Evolutionary conservation across 2,329 filamentous ascomycete genomes (phyloP).

Genomic region (Exophiala bonariae): DNA sequence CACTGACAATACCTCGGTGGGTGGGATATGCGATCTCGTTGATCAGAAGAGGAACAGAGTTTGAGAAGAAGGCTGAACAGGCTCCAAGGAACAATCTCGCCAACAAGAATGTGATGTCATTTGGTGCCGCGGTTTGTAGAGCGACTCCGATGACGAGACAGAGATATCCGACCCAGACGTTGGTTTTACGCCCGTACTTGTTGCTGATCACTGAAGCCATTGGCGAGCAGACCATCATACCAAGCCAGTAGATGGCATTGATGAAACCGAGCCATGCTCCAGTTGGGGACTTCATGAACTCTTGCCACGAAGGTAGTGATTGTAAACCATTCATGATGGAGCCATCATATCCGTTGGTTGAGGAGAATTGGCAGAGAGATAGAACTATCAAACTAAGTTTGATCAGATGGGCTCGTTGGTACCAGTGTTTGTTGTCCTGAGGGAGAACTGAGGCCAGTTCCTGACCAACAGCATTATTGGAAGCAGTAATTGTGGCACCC

Average conservation of each 20-base stretch:
- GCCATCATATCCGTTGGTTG: constrained; percentile 44
- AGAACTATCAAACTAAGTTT: constrained; percentile 3
- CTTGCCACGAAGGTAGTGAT: constrained; percentile 34
- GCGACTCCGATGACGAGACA: constrained; percentile 33
- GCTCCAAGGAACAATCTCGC: constrained; percentile 40
- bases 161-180: constrained; percentile 34
- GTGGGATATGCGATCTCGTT: constrained; percentile 47
- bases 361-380: constrained; percentile 1
- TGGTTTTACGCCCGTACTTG: constrained; percentile 36
- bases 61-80: constrained; percentile 35
- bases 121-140: constrained; percentile 32
- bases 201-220: constrained; percentile 35
- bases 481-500: neutral
- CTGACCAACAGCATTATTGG: constrained; percentile 1
- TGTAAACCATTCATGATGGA: constrained; percentile 45
- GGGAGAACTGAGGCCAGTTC: constrained; percentile 3
- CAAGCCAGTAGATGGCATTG: constrained; percentile 33
- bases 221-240: constrained; percentile 31
- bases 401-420: neutral
- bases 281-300: constrained; percentile 31
- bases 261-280: constrained; percentile 34
- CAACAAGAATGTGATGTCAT: constrained; percentile 34
- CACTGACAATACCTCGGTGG: constrained; percentile 37
- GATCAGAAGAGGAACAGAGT: constrained; percentile 39
- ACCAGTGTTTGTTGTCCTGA: constrained; percentile 1